Percentiles rank a stretch among this genome's conserved stretches.
Conservation (phyloP, 306 rosid species). For the Rosa rugosa region DNA sequence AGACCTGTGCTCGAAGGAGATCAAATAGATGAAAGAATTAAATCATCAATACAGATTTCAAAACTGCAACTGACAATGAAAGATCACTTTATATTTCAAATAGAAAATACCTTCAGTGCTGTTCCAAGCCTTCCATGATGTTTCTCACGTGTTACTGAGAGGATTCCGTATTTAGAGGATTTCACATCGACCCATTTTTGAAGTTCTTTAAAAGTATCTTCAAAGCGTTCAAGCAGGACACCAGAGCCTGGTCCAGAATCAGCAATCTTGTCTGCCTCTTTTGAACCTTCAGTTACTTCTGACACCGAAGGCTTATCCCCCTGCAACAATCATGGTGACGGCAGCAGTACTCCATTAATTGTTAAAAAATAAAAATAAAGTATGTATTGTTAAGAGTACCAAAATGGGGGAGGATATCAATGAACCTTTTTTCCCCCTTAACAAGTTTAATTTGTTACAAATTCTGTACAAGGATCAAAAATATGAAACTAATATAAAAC, state of each 20-base stretch:
- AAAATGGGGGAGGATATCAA: not conserved
- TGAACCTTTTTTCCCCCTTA: not conserved
- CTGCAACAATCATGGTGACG: slow-evolving; percentile 35
- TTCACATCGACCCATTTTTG: slow-evolving; percentile 88
- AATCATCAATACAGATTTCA: not conserved
- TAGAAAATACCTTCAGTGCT: slow-evolving; percentile 69
- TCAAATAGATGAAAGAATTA: not conserved
- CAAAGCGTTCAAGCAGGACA: slow-evolving; percentile 52
- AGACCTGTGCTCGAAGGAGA: slow-evolving; percentile 41
- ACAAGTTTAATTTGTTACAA: not conserved
- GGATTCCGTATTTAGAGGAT: slow-evolving; percentile 74
- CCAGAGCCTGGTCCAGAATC: slow-evolving; percentile 35
- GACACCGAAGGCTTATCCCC: slow-evolving; percentile 31
- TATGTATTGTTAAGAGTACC: not conserved
- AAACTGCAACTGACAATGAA: not conserved
- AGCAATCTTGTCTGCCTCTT: slow-evolving; percentile 36
- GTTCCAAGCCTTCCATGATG: slow-evolving; percentile 76
- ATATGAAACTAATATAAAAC: slow-evolving; percentile 21
- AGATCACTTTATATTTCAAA: not conserved
- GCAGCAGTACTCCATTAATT: not conserved
- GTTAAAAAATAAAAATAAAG: not conserved
- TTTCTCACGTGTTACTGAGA: slow-evolving; percentile 69
- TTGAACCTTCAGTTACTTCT: slow-evolving; percentile 40
- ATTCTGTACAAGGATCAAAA: not conserved
- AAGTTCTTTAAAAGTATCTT: slow-evolving; percentile 75